Conservation (phyloP, 257 asterid species). For the Primulina tabacum region DNA sequence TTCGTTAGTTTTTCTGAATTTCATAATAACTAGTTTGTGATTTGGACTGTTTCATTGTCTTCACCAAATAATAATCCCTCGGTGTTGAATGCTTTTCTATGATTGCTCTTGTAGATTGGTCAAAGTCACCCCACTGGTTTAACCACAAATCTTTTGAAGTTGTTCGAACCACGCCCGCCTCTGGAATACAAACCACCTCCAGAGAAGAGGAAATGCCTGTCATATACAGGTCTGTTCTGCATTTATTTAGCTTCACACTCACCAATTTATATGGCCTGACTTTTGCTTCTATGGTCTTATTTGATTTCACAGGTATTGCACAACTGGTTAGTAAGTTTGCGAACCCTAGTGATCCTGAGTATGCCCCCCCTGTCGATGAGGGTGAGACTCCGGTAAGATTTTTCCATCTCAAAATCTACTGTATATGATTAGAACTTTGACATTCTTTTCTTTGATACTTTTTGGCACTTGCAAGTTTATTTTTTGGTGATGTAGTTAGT, state of each 20-base stretch:
- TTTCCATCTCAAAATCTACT: conserved; percentile 4
- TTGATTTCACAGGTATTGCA: conserved; percentile 60
- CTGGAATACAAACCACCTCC: conserved; percentile 91
- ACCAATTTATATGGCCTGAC: not conserved
- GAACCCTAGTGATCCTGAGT: conserved; percentile 77
- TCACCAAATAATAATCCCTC: not conserved
- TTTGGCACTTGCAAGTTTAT: not conserved
- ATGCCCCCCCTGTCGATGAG: conserved; percentile 83
- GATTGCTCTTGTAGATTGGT: conserved; percentile 61
- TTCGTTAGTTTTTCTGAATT: not conserved
- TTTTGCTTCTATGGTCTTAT: not conserved
- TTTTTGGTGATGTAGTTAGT: not conserved
- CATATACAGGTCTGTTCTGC: conserved; percentile 32
- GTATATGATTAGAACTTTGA: not conserved
- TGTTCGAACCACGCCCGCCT: conserved; percentile 96
- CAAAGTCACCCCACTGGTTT: conserved; percentile 98
- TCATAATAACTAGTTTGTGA: not conserved
- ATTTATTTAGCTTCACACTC: not conserved
- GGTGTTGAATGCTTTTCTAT: conserved; percentile 7
- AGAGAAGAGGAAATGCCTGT: conserved; percentile 89
- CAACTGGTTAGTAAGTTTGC: conserved; percentile 73
- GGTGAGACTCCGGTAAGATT: conserved; percentile 84
- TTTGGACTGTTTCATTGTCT: conserved; percentile 8
- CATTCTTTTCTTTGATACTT: not conserved
- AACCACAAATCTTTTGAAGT: conserved; percentile 71